These are phyloP conservation scores for Gaeumannomyces sp. DNA, from an alignment of 2,329 filamentous ascomycete species.

Conservation along the genomic window DNA sequence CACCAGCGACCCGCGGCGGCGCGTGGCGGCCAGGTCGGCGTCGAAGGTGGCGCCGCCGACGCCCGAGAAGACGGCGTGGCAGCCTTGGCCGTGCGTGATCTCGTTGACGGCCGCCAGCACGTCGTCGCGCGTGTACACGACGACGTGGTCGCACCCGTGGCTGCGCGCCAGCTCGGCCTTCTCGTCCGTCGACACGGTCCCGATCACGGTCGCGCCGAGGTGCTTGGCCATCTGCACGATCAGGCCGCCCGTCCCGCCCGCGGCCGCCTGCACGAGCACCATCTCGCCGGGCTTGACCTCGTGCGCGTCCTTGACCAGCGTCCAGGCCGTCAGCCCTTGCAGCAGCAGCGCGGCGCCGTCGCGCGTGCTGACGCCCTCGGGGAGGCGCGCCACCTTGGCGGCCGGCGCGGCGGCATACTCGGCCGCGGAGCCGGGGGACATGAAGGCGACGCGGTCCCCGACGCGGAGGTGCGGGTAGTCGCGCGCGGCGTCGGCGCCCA, in stretches of 20 bases:
- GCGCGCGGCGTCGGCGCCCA: conserved; percentile 15
- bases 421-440: conserved; percentile 47
- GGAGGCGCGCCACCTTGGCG: conserved; percentile 54
- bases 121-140: conserved; percentile 61
- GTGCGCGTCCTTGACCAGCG: conserved; percentile 65
- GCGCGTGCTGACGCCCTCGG: conserved; percentile 53
- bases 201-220: conserved; percentile 74
- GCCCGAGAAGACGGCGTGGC: conserved; percentile 74
- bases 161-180: conserved; percentile 66
- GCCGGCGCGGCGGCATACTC: conserved; percentile 51
- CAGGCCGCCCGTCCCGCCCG: conserved; percentile 73
- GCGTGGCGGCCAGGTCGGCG: conserved; percentile 65
- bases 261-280: conserved; percentile 78
- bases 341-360: conserved; percentile 63
- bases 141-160: conserved; percentile 64
- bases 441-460: conserved; percentile 58
- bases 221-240: conserved; percentile 68
- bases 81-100: conserved; percentile 66
- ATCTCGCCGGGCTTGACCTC: conserved; percentile 26
- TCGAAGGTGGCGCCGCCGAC: conserved; percentile 83
- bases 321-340: conserved; percentile 78
- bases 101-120: conserved; percentile 54
- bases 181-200: conserved; percentile 66
- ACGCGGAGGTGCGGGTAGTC: conserved; percentile 12
- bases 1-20: conserved; percentile 68